These are phyloP conservation scores for Bruguiera hainesii DNA, from an alignment of 441 rosid species.

Conservation along the genomic window DNA sequence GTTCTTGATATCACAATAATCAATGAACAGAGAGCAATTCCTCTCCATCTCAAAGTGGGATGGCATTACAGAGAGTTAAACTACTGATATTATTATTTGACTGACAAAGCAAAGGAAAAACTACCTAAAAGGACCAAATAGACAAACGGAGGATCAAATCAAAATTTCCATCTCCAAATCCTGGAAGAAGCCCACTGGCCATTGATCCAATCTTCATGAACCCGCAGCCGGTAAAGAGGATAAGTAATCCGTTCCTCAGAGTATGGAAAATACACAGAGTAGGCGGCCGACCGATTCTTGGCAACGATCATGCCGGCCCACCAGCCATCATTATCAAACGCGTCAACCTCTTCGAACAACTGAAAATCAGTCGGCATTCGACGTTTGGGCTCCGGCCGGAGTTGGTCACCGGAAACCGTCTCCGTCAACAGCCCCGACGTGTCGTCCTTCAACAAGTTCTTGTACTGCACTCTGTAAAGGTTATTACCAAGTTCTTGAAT, in stretches of 20 bases:
- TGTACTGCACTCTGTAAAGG: not conserved
- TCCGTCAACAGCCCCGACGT: not conserved
- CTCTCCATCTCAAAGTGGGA: no score
- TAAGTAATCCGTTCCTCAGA: not conserved
- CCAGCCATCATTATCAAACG: slow-evolving; percentile 13
- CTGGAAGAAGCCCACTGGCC: slow-evolving; percentile 1
- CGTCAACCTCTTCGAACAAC: slow-evolving; percentile 4
- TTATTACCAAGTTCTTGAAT: not conserved
- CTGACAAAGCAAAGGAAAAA: no score
- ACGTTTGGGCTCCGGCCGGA: not conserved
- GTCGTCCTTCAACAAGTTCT: not conserved
- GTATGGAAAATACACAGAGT: not conserved
- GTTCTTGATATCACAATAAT: no score
- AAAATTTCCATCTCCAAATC: no score
- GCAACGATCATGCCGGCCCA: slow-evolving; percentile 3
- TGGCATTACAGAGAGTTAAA: no score
- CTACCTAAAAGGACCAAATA: no score
- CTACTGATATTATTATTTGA: no score
- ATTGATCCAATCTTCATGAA: slow-evolving; percentile 5
- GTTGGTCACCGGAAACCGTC: not conserved
- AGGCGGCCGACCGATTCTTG: not conserved
- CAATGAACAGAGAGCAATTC: no score
- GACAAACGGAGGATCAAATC: no score
- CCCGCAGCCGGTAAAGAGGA: not conserved
- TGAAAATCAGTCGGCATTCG: not conserved